Evolutionary conservation across 345 rosid species (phyloP), one percentile per base, ranked within the genome.

Genomic region (Iberis pinnata): DNA sequence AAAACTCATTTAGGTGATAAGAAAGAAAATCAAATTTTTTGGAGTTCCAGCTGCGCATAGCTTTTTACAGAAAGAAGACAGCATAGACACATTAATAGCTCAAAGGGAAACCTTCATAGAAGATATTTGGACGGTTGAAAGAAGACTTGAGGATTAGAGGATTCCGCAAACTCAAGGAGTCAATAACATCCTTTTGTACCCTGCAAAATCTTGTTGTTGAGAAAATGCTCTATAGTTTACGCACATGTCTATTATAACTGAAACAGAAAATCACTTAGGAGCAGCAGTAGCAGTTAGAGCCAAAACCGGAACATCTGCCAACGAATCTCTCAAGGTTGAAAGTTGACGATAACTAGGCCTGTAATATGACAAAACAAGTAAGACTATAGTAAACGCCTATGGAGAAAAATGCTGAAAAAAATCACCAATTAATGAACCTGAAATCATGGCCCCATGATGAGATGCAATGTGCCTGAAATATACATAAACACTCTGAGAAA

Each of bases 401-500:
- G 9, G 14, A 53, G 0, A 46, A 20, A 13, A 59, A 44, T 53
- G 17, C 11, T 53, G 5, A 41, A 13, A 49, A 24, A 41, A 13
- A 49, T 19, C 63, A 75, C 42, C 8, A 53, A 1, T 22, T 40
- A 16, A 70, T 76, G 41, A 71, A 84, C 98, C 98, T 92, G 82
- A 92, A 92, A 75, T 92, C 95, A 58, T 92, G 96, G 58, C 98
- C 96, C 98, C 98, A 92, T 10, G 89, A 67, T 55, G 98, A 90
- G 74, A 90, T 83, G 75, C 96, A 92, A 60, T 92, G 98, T 51
- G 96, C 96, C 95, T 92, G 86, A 43, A 41, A 78, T 65, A 60
- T 64, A 54, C 32, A 65, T 20, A 67, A 49, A 53, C 60, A 45
- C 35, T 20, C 14, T 10, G 12, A 49, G 33, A 56, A 17, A 54